These are phyloP conservation scores for Pichia kluyveri DNA, from an alignment of 805 yeast species.

Conservation along the genomic window DNA sequence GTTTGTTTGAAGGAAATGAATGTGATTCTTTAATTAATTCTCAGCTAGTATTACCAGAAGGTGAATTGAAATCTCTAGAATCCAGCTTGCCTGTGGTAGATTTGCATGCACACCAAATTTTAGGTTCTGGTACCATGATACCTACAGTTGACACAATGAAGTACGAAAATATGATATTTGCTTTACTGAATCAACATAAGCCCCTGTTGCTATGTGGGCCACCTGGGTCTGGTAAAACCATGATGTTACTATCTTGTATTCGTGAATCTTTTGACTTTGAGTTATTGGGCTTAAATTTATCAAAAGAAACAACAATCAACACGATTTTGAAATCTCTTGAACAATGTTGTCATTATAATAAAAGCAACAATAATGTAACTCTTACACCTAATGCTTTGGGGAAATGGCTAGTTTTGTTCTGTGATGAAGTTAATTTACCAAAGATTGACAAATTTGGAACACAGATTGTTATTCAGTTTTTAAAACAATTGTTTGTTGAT, in stretches of 20 bases:
- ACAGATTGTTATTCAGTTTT: slow-evolving; percentile 58
- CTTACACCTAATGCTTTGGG: slow-evolving; percentile 55
- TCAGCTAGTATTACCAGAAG: slow-evolving; percentile 35
- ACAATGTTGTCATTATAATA: slow-evolving; percentile 58
- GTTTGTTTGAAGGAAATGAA: neutral
- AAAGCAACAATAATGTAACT: slow-evolving; percentile 39
- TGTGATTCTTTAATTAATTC: slow-evolving; percentile 29
- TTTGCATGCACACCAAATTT: slow-evolving; percentile 51
- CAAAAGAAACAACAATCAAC: slow-evolving; percentile 65
- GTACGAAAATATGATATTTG: slow-evolving; percentile 53
- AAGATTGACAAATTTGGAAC: slow-evolving; percentile 62
- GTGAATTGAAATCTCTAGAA: slow-evolving; percentile 37
- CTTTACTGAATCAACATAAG: slow-evolving; percentile 44
- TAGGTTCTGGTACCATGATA: slow-evolving; percentile 54
- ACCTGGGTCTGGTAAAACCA: slow-evolving; percentile 95
- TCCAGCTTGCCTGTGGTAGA: slow-evolving; percentile 31
- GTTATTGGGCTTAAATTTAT: slow-evolving; percentile 66
- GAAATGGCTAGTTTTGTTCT: slow-evolving; percentile 71
- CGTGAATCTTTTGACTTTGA: slow-evolving; percentile 48
- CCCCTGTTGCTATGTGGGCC: slow-evolving; percentile 85
- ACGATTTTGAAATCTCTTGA: slow-evolving; percentile 57
- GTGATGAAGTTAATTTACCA: slow-evolving; percentile 89
- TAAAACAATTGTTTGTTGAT: slow-evolving; percentile 67
- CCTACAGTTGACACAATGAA: slow-evolving; percentile 73
- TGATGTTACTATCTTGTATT: slow-evolving; percentile 70